phyloP scores from a whole-genome alignment of 768 basidiomycete species.

The Tricholoma saponaceum region DNA sequence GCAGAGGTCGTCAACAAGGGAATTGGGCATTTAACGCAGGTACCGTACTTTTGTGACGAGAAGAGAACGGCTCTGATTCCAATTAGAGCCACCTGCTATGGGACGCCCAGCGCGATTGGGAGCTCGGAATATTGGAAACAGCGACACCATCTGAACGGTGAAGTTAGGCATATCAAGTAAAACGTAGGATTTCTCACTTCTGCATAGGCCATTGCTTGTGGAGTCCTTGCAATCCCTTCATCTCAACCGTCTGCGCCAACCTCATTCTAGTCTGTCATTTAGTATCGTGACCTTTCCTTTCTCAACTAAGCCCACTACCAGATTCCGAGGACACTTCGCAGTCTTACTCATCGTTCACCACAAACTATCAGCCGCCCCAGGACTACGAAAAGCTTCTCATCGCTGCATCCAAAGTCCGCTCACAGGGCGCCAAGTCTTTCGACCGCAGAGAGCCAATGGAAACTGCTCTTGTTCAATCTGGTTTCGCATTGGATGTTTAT shows the following conservation, averaged over 20 bases:
- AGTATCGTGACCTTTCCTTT: neutral
- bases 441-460: conserved; percentile 64
- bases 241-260: conserved; percentile 66
- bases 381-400: conserved; percentile 79
- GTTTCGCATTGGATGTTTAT: conserved; percentile 54
- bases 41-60: conserved; percentile 18
- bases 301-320: conserved; percentile 23
- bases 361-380: conserved; percentile 64
- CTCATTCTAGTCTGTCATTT: conserved; percentile 60
- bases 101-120: conserved; percentile 73
- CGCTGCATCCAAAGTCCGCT: conserved; percentile 68
- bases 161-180: neutral
- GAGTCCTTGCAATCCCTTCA: conserved; percentile 53
- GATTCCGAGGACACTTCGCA: conserved; percentile 80
- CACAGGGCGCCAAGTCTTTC: conserved; percentile 54
- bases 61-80: conserved; percentile 1
- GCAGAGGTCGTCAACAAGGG: conserved; percentile 52
- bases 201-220: conserved; percentile 38
- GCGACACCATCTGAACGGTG: conserved; percentile 46
- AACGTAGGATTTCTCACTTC: neutral
- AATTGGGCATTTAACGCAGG: conserved; percentile 60
- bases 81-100: conserved; percentile 67
- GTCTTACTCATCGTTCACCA: conserved; percentile 87
- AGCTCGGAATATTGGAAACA: conserved; percentile 55
- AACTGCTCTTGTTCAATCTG: conserved; percentile 49